Conservation (phyloP, 305 asterid species). For the Fraxinus dipetala region DNA sequence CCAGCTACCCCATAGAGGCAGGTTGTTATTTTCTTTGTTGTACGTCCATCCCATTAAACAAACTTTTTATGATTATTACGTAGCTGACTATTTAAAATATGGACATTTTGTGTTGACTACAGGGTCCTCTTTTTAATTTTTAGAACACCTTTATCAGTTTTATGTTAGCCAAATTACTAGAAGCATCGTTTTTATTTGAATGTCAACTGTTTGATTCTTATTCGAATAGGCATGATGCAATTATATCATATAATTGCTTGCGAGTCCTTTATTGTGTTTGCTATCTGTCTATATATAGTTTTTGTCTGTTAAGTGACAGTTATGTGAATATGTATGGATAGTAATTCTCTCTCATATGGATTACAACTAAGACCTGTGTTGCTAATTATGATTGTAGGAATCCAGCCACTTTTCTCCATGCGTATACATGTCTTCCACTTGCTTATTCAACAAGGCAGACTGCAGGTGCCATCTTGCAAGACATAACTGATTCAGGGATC, state of each 20-base stretch:
- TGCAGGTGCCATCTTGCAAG: conserved; percentile 89
- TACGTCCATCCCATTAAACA: background rate
- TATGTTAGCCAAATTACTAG: background rate
- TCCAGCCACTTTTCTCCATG: conserved; percentile 95
- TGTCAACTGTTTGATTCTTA: background rate
- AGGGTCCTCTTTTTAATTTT: background rate
- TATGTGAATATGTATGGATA: conserved; percentile 8
- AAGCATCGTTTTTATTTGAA: background rate
- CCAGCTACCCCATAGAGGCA: background rate
- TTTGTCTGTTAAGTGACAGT: conserved; percentile 3
- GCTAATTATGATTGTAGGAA: conserved; percentile 56
- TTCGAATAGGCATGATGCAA: background rate
- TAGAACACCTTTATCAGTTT: background rate
- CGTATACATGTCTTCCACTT: conserved; percentile 93
- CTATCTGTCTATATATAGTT: background rate
- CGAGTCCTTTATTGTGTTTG: conserved; percentile 2
- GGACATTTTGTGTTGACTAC: background rate
- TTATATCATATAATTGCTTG: conserved; percentile 3
- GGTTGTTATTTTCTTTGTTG: background rate
- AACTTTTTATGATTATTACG: background rate
- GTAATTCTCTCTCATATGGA: conserved; percentile 12
- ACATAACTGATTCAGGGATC: conserved; percentile 89
- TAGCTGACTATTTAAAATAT: background rate
- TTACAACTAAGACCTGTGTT: conserved; percentile 17
- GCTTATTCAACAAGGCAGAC: conserved; percentile 89